Base-by-base conservation (phyloP, 179 eudicot species). In the Beta corolliflora region DNA sequence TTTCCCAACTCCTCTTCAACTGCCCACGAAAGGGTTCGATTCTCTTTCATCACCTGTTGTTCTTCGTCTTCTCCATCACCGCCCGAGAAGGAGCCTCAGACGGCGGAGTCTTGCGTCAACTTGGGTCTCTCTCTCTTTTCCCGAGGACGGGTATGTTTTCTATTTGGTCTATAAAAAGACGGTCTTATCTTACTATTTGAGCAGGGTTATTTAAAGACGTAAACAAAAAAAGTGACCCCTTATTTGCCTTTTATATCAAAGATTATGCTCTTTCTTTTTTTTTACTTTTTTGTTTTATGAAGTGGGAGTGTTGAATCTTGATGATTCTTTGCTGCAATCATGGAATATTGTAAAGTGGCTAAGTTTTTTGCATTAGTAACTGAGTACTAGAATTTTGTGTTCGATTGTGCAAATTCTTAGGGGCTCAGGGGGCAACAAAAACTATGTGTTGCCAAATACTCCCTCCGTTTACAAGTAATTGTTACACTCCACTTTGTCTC, bases 101-200 rank as follows among this genome's bases (percentile, higher is more conserved):
- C 97, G 41, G 96, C 99, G 0, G 99, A 92, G 81, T 94, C 97
- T 15, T 90, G 91, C 69, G 92, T 96, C 76, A 96, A 92, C 46
- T 74, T 86, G 82, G 99, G 99, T 4, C 99, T 96, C 65, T 84
- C 98, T 55, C 93, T 96, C 82, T 96, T 96, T 79, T 88, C 97
- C 84, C 94, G 84, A 90, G 99, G 98, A 80, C 86, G 98, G 96
- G 99, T 96, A n/a, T 41, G 78, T 36, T 41, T 67, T 81, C 19
- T 44, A 75, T 21, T 3, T 36, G 41, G 41, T 36, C 41, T 36
- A 36, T 36, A 36, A 36, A 36, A 36, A 36, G 3, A 36, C 41
- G 3, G 41, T 36, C 2, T 36, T 36, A 36, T 36, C 41, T 36
- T 36, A 36, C 41, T 36, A 36, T 36, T 36, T 36, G 41, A 36